Percentiles rank a stretch among this genome's conserved stretches.
Evolutionary conservation across 108 stramenopile genomes (phyloP).

Genomic region (Mayamaea pseudoterrestris): DNA sequence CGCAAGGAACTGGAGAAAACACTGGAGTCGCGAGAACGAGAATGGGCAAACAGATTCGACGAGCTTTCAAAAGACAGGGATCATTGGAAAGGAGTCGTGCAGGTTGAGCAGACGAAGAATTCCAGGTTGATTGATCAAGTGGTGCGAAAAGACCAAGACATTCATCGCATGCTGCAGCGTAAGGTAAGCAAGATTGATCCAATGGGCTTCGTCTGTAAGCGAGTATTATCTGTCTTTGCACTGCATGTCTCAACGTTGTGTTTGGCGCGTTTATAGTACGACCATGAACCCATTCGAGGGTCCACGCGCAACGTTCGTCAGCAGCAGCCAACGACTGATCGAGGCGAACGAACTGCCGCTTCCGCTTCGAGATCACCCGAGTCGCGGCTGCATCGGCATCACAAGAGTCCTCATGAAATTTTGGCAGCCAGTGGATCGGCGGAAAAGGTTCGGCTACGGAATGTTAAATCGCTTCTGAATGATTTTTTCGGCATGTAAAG

Average conservation of each 20-base stretch:
- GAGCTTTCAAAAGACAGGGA: slow-evolving; percentile 32
- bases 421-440: slow-evolving; percentile 31
- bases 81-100: slow-evolving; percentile 25
- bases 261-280: too few species aligned
- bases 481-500: slow-evolving; percentile 3
- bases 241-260: too few species aligned
- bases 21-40: slow-evolving; percentile 33
- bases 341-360: too few species aligned
- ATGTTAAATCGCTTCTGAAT: slow-evolving; percentile 8
- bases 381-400: too few species aligned
- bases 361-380: too few species aligned
- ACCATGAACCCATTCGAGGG: too few species aligned
- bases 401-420: slow-evolving; percentile 24
- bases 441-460: slow-evolving; percentile 30
- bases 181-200: too few species aligned
- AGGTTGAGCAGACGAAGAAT: slow-evolving; percentile 36
- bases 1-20: slow-evolving; percentile 32
- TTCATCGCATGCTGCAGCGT: slow-evolving; percentile 44
- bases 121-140: slow-evolving; percentile 27
- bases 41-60: slow-evolving; percentile 28
- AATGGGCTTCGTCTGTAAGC: too few species aligned
- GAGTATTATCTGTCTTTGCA: too few species aligned
- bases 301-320: too few species aligned
- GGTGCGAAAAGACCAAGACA: slow-evolving; percentile 51
- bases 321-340: too few species aligned